These are phyloP conservation scores for Trametes gibbosa DNA, from an alignment of 768 basidiomycete genomes.

Conservation along the genomic window DNA sequence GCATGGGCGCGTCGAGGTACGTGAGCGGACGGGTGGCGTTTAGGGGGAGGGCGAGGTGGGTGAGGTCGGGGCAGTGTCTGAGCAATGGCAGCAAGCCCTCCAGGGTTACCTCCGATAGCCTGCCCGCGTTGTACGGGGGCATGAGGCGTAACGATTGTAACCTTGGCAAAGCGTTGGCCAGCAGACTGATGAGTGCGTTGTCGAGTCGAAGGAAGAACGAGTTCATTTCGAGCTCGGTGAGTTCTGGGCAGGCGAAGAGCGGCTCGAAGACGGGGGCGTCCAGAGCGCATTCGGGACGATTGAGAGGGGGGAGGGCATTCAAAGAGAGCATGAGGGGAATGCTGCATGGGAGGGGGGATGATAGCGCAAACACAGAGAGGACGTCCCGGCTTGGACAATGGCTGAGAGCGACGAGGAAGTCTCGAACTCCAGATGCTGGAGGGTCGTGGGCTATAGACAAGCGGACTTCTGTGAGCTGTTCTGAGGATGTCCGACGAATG, in stretches of 20 bases:
- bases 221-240: constrained; percentile 16
- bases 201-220: constrained; percentile 16
- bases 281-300: constrained; percentile 4
- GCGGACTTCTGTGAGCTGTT: constrained; percentile 8
- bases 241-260: constrained; percentile 5
- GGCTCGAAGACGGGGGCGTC: constrained; percentile 1
- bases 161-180: constrained; percentile 15
- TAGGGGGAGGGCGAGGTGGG: constrained; percentile 13
- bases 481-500: constrained; percentile 7
- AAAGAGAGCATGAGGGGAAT: constrained; percentile 17
- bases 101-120: constrained; percentile 15
- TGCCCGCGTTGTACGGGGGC: constrained; percentile 15
- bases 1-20: not conserved
- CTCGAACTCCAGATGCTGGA: not conserved
- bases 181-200: constrained; percentile 10
- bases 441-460: constrained; percentile 14
- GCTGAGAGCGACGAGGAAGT: constrained; percentile 3
- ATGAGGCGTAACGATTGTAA: constrained; percentile 16
- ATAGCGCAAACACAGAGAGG: constrained; percentile 1
- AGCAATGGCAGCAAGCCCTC: constrained; percentile 15
- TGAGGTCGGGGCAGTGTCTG: constrained; percentile 10
- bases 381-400: not conserved
- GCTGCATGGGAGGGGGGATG: constrained; percentile 13
- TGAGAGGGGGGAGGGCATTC: constrained; percentile 9
- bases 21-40: constrained; percentile 5